A percentile compares a stretch with the other conserved stretches of the same genome.
Evolutionary conservation across 768 basidiomycete species (phyloP).

Genomic region (Suillus bovinus): DNA sequence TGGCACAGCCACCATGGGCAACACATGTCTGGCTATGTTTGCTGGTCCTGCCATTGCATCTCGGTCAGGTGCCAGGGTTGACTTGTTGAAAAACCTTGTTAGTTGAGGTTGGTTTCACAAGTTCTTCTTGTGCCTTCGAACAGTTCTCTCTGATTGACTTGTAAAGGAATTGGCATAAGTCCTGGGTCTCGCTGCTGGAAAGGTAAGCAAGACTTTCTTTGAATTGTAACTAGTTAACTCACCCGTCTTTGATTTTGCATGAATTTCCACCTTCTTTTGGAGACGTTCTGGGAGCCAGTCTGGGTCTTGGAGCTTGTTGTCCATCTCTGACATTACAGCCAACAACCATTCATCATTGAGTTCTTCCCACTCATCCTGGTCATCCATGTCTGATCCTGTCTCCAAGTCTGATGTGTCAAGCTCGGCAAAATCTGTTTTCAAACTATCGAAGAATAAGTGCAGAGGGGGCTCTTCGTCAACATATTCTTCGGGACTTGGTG

Average conservation of each 20-base stretch:
- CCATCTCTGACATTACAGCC: not conserved
- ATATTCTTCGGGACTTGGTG: conserved; percentile 2
- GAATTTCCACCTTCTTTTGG: conserved; percentile 4
- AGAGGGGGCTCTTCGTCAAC: not conserved
- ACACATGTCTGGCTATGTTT: not conserved
- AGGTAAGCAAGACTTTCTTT: not conserved
- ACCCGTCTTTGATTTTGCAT: not conserved
- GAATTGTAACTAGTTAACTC: not conserved
- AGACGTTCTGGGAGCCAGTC: conserved; percentile 9
- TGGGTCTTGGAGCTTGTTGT: conserved; percentile 1
- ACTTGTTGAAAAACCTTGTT: too few species aligned
- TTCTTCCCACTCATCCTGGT: not conserved
- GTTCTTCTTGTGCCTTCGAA: not conserved
- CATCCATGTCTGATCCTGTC: not conserved
- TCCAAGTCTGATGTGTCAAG: conserved; percentile 1
- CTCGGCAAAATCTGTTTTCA: not conserved
- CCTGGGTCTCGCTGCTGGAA: not conserved
- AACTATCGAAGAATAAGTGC: not conserved
- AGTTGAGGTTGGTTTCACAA: too few species aligned
- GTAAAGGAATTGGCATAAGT: not conserved
- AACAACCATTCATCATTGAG: not conserved
- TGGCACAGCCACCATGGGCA: not conserved
- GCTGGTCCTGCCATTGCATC: not conserved
- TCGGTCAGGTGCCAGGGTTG: not conserved
- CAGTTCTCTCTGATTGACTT: not conserved